Base-by-base conservation (phyloP, 2,329 filamentous ascomycete genomes). In the Diplodia sapinea region DNA sequence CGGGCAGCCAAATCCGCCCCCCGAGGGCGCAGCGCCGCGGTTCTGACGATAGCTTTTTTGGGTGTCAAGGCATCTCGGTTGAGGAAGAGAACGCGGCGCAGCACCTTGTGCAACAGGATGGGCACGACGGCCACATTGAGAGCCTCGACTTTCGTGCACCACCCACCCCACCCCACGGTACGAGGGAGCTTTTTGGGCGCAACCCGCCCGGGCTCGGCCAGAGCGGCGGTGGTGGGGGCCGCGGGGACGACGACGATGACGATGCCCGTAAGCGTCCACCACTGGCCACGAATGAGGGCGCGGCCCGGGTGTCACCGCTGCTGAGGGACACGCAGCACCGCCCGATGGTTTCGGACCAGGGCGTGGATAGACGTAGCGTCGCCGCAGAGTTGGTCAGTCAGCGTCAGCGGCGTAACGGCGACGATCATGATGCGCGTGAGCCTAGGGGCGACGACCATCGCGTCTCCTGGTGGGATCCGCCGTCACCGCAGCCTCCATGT, bases 11-110 rank as follows among this genome's bases (percentile, higher is more conserved):
- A 26, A 49, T 23, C 4, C 33, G 36, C 36, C 15, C 61, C 31
- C 23, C 31, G 20, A 9, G 13, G 62, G 4, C 15, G 2, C 49
- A 29, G 50, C 62, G 62, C 2, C 62, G 62, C 13, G 62, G 26
- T 15, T 65, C 62, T 12, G 62, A 65, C 62, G 62, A 54, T 2
- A 65, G 62, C 50, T 65, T 65, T 38, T 63, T 63, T 15, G 62
- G 62, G 12, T 65, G 62, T 49, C 50, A 47, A 23, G 62, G 62
- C 26, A 65, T 65, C 31, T 43, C 62, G 11, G 62, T 43, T n/a
- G 15, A 29, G 7, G 50, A 65, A 17, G 62, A 43, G 33, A 23
- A 29, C 15, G 33, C 23, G 4, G 62, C 62, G 7, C 62, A 55
- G 36, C 62, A 31, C n/a, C 20, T 51, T 31, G 33, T 62, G 2